Percentiles rank a stretch among this genome's conserved stretches.
phyloP scores from a whole-genome alignment of 202 grass and related monocot genomes.

The Digitaria exilis region DNA sequence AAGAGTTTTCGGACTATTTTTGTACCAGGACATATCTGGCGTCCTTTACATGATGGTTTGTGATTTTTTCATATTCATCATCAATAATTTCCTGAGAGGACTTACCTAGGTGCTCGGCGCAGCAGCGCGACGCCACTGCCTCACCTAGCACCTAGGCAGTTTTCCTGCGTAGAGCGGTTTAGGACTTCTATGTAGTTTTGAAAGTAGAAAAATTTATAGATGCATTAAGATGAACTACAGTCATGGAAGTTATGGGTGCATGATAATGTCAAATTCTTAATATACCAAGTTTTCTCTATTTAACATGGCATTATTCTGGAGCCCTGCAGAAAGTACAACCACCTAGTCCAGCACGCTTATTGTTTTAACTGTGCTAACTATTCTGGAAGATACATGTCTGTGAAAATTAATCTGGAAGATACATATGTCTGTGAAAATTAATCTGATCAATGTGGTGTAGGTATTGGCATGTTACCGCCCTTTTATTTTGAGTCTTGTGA shows the following conservation, averaged over 20 bases:
- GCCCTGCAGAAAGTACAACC: neutral
- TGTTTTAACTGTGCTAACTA: no score
- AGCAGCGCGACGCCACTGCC: neutral
- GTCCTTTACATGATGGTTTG: neutral
- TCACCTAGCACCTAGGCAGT: neutral
- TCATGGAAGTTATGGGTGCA: neutral
- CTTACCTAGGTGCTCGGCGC: neutral
- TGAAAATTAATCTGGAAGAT: neutral
- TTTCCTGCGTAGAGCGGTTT: neutral
- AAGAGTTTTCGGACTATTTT: neutral
- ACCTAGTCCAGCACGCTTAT: no score
- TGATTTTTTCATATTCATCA: neutral
- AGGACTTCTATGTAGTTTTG: neutral
- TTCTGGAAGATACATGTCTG: no score
- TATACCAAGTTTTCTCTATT: neutral
- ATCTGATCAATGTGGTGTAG: neutral
- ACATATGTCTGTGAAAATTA: neutral
- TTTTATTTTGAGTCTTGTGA: neutral
- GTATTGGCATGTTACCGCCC: neutral
- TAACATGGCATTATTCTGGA: neutral
- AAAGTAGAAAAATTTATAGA: neutral
- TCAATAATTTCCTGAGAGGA: neutral
- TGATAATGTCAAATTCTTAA: neutral
- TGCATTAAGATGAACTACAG: neutral
- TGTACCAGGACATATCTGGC: neutral